phyloP scores from a whole-genome alignment of 2,329 filamentous ascomycete species.

The Nothopassalora personata region DNA sequence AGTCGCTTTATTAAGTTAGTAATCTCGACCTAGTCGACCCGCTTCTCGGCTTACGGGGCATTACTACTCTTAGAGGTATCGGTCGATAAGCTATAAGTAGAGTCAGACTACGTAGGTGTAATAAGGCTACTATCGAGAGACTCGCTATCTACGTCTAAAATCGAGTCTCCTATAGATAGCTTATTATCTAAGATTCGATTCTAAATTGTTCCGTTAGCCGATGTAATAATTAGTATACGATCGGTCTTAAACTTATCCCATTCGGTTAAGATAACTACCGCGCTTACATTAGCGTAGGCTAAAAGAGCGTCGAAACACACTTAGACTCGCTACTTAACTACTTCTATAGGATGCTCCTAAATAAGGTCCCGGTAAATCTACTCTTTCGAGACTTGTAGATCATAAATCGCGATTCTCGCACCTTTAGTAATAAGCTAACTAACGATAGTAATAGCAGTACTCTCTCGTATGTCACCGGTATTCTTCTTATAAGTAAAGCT shows the following conservation, averaged over 20 bases:
- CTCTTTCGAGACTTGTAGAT: conserved; percentile 46
- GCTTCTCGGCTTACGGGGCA: conserved; percentile 9
- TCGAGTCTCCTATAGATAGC: conserved; percentile 7
- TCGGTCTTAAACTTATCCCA: conserved; percentile 35
- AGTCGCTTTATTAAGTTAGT: conserved; percentile 31
- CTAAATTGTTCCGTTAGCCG: background rate
- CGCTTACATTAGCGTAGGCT: conserved; percentile 32
- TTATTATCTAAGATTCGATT: background rate
- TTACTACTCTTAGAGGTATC: conserved; percentile 1
- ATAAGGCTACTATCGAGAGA: conserved; percentile 17
- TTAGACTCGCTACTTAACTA: conserved; percentile 26
- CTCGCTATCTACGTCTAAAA: conserved; percentile 15
- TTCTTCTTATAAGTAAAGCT: conserved; percentile 78
- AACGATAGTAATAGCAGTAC: conserved; percentile 62
- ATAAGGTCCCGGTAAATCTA: conserved; percentile 32
- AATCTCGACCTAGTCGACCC: conserved; percentile 32
- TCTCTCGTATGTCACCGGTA: conserved; percentile 69
- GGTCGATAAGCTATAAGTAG: background rate
- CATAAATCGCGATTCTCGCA: conserved; percentile 61
- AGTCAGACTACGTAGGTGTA: conserved; percentile 10
- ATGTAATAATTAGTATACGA: conserved; percentile 5
- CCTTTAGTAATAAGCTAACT: conserved; percentile 59
- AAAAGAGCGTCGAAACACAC: conserved; percentile 30
- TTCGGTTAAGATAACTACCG: conserved; percentile 33
- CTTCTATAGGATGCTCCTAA: conserved; percentile 19